phyloP scores from a whole-genome alignment of 2,329 filamentous ascomycete genomes.

The Beauveria bassiana region DNA sequence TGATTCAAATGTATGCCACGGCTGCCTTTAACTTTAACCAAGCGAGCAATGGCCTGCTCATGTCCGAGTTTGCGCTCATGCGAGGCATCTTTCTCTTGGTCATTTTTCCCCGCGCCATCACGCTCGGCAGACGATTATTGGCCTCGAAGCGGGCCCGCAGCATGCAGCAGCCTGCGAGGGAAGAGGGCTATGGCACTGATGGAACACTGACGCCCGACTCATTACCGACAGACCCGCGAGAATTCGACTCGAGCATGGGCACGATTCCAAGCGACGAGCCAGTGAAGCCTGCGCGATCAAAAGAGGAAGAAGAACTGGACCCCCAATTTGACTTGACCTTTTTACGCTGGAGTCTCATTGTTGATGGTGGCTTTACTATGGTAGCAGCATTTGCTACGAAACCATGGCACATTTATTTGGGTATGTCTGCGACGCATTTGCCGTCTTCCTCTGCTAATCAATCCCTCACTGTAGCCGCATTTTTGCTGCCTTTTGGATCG shows the following conservation, averaged over 20 bases:
- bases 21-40: constrained; percentile 47
- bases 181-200: constrained; percentile 8
- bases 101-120: constrained; percentile 46
- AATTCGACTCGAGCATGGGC: constrained; percentile 33
- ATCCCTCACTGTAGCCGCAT: constrained; percentile 37
- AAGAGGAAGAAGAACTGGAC: constrained; percentile 30
- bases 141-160: neutral
- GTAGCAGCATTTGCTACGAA: constrained; percentile 53
- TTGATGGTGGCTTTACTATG: constrained; percentile 57
- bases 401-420: constrained; percentile 61
- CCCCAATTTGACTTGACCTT: constrained; percentile 61
- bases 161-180: constrained; percentile 1
- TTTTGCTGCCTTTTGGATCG: constrained; percentile 59
- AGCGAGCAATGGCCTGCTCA: constrained; percentile 48
- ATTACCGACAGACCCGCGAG: constrained; percentile 30
- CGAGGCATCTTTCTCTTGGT: constrained; percentile 47
- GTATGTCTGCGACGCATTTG: constrained; percentile 22
- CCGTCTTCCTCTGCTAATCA: neutral
- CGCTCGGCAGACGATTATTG: constrained; percentile 28
- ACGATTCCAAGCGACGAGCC: constrained; percentile 35
- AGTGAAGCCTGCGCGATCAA: constrained; percentile 22
- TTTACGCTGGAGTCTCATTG: constrained; percentile 55
- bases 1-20: constrained; percentile 54
- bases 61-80: constrained; percentile 48
- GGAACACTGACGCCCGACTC: constrained; percentile 12